Conservation (phyloP, 2,329 filamentous ascomycete species). For the Aquanectria penicillioides region DNA sequence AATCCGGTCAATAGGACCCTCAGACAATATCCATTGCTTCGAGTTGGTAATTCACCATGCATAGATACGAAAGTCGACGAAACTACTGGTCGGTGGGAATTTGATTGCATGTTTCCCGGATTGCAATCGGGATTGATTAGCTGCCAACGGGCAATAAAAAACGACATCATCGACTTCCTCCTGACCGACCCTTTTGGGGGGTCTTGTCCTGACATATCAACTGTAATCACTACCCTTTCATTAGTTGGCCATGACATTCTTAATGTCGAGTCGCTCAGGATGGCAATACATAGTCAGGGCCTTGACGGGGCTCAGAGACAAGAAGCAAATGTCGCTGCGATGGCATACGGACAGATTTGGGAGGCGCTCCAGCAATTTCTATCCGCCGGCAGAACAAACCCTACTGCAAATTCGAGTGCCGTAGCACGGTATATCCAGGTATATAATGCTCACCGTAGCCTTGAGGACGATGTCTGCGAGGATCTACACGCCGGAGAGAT, state of each 20-base stretch:
- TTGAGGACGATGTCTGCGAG: conserved; percentile 48
- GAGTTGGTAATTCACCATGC: conserved; percentile 46
- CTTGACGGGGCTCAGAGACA: conserved; percentile 29
- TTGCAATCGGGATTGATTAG: conserved; percentile 39
- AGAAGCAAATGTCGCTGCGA: conserved; percentile 41
- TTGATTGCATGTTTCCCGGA: conserved; percentile 50
- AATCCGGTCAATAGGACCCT: conserved; percentile 40
- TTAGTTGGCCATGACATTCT: conserved; percentile 43
- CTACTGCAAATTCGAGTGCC: conserved; percentile 33
- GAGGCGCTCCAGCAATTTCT: conserved; percentile 45
- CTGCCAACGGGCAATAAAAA: conserved; percentile 47
- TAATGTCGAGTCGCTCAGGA: conserved; percentile 36
- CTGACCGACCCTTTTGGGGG: conserved; percentile 48
- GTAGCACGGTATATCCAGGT: conserved; percentile 45
- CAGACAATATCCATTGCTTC: conserved; percentile 43
- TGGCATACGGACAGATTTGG: conserved; percentile 44
- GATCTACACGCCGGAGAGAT: conserved; percentile 45
- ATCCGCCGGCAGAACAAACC: conserved; percentile 32
- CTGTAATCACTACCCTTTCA: conserved; percentile 47
- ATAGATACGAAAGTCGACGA: conserved; percentile 41
- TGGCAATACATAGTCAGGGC: conserved; percentile 39
- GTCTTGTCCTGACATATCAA: conserved; percentile 48
- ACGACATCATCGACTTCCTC: conserved; percentile 47
- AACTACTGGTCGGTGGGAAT: conserved; percentile 45
- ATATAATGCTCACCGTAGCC: conserved; percentile 43